These are phyloP conservation scores for Arxiozyma heterogenica DNA, from an alignment of 1,139 yeast species.

Conservation along the genomic window DNA sequence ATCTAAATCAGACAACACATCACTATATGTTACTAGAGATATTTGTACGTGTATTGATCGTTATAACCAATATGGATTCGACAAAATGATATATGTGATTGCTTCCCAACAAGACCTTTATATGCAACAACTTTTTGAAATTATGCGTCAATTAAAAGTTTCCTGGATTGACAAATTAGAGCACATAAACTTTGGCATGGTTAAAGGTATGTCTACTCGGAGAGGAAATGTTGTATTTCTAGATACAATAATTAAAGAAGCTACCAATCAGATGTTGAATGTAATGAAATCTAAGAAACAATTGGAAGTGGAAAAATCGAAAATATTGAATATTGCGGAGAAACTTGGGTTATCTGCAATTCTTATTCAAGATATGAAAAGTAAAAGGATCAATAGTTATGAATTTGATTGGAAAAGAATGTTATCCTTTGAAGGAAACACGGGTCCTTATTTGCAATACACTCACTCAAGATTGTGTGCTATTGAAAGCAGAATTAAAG, in stretches of 20 bases:
- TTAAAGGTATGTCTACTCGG: conserved; percentile 96
- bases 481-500: conserved; percentile 49
- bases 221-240: conserved; percentile 96
- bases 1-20: conserved; percentile 92
- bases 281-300: conserved; percentile 90
- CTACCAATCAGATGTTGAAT: conserved; percentile 90
- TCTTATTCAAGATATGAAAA: conserved; percentile 98
- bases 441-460: conserved; percentile 97
- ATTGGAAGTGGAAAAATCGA: conserved; percentile 85
- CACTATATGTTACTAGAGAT: conserved; percentile 89
- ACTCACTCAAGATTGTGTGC: conserved; percentile 97
- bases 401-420: conserved; percentile 97
- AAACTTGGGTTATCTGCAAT: conserved; percentile 93
- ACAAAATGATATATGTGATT: conserved; percentile 91
- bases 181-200: conserved; percentile 95
- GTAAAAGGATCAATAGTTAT: conserved; percentile 92
- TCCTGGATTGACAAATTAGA: conserved; percentile 74
- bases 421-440: conserved; percentile 97
- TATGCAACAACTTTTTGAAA: conserved; percentile 87
- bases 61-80: conserved; percentile 73
- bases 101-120: conserved; percentile 98
- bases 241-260: conserved; percentile 86
- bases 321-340: conserved; percentile 74
- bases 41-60: conserved; percentile 94
- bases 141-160: conserved; percentile 80